phyloP scores from a whole-genome alignment of 805 yeast species.

The Nakazawaea populi region DNA sequence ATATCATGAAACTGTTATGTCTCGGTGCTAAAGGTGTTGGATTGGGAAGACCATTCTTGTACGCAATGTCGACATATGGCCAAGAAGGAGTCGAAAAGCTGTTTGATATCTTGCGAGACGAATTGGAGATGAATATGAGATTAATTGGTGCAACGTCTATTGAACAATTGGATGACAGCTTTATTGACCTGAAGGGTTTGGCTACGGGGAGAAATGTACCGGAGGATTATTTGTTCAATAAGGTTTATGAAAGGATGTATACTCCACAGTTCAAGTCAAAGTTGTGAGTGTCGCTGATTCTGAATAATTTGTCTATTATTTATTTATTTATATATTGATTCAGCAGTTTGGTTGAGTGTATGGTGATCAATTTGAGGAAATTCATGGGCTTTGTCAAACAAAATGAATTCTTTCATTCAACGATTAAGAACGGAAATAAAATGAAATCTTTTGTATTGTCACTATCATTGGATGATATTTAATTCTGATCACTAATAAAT shows the following conservation, averaged over 20 bases:
- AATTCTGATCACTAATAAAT: too few relatives aligned
- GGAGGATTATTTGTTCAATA: slow-evolving; percentile 45
- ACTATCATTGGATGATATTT: too few relatives aligned
- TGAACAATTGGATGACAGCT: slow-evolving; percentile 50
- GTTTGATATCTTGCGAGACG: slow-evolving; percentile 59
- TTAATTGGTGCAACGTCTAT: slow-evolving; percentile 65
- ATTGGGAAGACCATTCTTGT: slow-evolving; percentile 60
- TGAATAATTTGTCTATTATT: not conserved
- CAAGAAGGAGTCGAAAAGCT: slow-evolving; percentile 59
- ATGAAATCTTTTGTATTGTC: too few relatives aligned
- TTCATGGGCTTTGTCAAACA: too few relatives aligned
- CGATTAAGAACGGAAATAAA: too few relatives aligned
- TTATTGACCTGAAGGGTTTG: slow-evolving; percentile 48
- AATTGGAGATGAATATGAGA: slow-evolving; percentile 73
- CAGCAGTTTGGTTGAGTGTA: too few relatives aligned
- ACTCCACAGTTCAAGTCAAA: slow-evolving; percentile 42
- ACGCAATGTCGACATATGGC: slow-evolving; percentile 60
- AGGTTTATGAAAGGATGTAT: slow-evolving; percentile 49
- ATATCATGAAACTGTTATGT: slow-evolving; percentile 58
- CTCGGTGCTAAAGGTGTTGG: slow-evolving; percentile 72
- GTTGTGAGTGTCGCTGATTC: slow-evolving; percentile 1
- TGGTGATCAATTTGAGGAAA: too few relatives aligned
- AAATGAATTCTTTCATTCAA: too few relatives aligned
- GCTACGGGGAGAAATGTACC: slow-evolving; percentile 40
- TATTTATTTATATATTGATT: not conserved